Percentiles rank a stretch among this genome's conserved stretches.
phyloP scores from a whole-genome alignment of 148 eudicot genomes.

The Hydrangea macrophylla region DNA sequence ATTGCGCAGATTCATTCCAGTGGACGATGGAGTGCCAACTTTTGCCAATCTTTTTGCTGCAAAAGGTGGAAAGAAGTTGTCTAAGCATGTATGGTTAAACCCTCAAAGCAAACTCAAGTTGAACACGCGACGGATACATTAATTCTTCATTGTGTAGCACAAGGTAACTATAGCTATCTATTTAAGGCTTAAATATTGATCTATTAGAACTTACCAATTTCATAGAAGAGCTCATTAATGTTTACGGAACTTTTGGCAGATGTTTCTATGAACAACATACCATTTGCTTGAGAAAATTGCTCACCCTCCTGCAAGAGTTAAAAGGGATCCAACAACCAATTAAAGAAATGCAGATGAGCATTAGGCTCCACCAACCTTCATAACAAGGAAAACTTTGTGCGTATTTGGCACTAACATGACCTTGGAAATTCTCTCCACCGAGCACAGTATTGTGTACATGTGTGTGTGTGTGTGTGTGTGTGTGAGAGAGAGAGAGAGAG shows the following conservation, averaged over 20 bases:
- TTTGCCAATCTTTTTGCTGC: conserved; percentile 43
- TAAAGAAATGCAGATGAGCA: neutral
- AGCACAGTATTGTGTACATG: neutral
- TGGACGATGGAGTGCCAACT: conserved; percentile 23
- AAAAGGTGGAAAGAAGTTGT: conserved; percentile 5
- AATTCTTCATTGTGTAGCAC: neutral
- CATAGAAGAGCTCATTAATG: conserved; percentile 41
- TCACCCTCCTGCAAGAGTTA: conserved; percentile 32
- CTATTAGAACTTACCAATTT: conserved; percentile 28
- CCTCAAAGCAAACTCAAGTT: too few species aligned
- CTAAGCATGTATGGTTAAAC: neutral
- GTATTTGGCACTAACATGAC: neutral
- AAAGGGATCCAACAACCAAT: neutral
- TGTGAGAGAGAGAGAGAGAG: too few species aligned
- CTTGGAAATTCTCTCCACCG: neutral
- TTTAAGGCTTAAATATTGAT: neutral
- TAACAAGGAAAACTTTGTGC: neutral
- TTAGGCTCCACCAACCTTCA: neutral
- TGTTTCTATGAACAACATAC: conserved; percentile 39
- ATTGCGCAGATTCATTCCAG: conserved; percentile 25
- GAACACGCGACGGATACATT: too few species aligned
- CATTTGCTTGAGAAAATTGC: conserved; percentile 32
- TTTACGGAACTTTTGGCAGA: conserved; percentile 39
- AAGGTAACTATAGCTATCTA: neutral
- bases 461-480: too few species aligned